Evolutionary conservation across 2,329 filamentous ascomycete genomes (phyloP), one percentile per base, ranked within the genome.

Genomic region (Daldinia sp.): DNA sequence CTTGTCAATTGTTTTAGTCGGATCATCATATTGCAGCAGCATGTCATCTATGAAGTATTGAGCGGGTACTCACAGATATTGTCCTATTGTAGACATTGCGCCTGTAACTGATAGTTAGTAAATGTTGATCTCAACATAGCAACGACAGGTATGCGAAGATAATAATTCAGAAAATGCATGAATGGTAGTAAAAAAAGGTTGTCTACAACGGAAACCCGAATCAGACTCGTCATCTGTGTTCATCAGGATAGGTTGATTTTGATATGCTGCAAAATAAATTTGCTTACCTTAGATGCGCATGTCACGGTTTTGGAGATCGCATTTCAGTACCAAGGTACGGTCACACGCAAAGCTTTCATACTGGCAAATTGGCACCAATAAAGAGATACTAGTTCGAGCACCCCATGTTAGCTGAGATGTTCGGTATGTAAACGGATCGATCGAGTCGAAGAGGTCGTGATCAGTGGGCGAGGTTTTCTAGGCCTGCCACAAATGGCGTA

Each of bases 381-480:
- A 26, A n/a, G 15, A 6, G 9, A 10, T 23, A 44, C 65, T 68
- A 50, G 6, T 57, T 60, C 10, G 2, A 6, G 28, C n/a, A 33
- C 42, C 39, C 37, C 41, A 57, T 18, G 46, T 72, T 60, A 72
- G 70, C 63, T 33, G 59, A 20, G 5, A 33, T 18, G 33, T n/a
- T 57, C 57, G 46, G 10, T 26, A 28, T 1, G 2, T 4, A 13
- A 23, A 28, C 26, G 42, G 23, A 39, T 41, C 60, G 39, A 60
- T 26, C 18, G 57, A 46, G 9, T 42, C 56, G 54, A 48, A 26
- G 63, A 51, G 50, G 46, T 75, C 70, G 73, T 74, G 74, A 83
- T 97, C 94, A 97, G 94, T 95, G 92, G 94, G 93, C 93, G 90
- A 97, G 94, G 94, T 97, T 97, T 97, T 97, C 93, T 97, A 97